These are phyloP conservation scores for Saccharum officinarum DNA, from an alignment of 176 grass and related monocot genomes.

Conservation along the genomic window DNA sequence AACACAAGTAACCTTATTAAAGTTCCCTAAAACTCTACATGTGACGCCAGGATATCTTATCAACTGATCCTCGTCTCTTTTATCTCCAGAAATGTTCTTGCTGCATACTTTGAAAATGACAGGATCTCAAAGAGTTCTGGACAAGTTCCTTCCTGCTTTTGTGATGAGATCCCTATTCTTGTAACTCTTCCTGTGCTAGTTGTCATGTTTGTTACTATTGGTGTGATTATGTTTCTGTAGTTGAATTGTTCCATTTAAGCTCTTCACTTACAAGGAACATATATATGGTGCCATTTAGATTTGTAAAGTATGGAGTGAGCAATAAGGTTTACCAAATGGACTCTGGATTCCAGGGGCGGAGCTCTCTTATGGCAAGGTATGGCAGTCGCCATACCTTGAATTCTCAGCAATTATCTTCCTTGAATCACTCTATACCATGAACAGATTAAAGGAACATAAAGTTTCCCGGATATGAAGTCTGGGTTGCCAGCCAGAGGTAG, in stretches of 20 bases:
- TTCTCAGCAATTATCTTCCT: no score
- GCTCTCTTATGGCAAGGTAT: no score
- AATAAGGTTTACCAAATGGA: not conserved
- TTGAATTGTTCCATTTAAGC: conserved; percentile 20
- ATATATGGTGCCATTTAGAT: conserved; percentile 20
- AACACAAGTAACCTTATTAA: not conserved
- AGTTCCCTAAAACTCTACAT: not conserved
- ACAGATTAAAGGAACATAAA: no score
- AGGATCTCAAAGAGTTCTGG: conserved; percentile 1
- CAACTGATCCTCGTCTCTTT: conserved; percentile 21
- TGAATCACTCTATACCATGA: no score
- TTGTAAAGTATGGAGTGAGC: conserved; percentile 24
- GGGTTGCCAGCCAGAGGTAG: no score
- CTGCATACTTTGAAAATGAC: conserved; percentile 44
- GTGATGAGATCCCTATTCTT: conserved; percentile 16
- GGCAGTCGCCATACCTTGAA: no score
- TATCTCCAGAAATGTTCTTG: conserved; percentile 50
- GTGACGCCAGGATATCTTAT: not conserved
- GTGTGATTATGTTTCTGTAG: conserved; percentile 43
- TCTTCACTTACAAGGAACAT: conserved; percentile 23
- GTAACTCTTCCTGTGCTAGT: conserved; percentile 9
- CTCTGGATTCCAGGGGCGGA: not conserved
- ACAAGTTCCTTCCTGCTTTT: conserved; percentile 17
- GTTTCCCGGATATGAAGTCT: no score
- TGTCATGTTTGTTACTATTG: conserved; percentile 12